Percentiles rank a stretch among this genome's conserved stretches.
These are phyloP conservation scores for Daldinia eschscholtzii DNA, from an alignment of 2,329 filamentous ascomycete genomes.

Conservation along the genomic window DNA sequence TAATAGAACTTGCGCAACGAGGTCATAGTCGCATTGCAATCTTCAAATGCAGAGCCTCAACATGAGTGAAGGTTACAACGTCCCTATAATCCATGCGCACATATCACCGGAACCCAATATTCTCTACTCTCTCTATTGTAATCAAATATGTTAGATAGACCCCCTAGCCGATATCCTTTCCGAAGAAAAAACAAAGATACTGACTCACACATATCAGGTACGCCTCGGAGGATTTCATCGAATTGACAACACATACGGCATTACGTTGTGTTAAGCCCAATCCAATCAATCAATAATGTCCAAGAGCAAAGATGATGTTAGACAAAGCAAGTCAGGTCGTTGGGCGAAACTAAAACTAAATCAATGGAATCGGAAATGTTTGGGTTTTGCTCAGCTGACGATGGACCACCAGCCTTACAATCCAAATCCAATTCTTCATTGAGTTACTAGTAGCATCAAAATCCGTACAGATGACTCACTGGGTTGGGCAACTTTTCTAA, in stretches of 20 bases:
- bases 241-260: neutral
- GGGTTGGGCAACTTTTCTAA: neutral
- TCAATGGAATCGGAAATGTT: neutral
- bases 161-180: neutral
- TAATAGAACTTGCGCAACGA: neutral
- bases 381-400: conserved; percentile 1
- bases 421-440: neutral
- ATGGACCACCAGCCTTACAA: neutral
- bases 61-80: neutral
- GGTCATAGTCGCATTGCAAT: neutral
- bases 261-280: no score
- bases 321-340: no score
- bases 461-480: neutral
- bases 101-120: neutral
- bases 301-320: neutral
- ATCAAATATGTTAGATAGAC: neutral
- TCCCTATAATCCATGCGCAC: neutral
- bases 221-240: neutral
- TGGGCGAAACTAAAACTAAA: no score
- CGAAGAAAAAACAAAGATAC: neutral
- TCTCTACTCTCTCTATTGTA: neutral
- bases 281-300: neutral
- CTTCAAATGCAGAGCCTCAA: conserved; percentile 1
- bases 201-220: neutral
- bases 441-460: neutral